Evolutionary conservation across 2,329 filamentous ascomycete genomes (phyloP), one percentile per base, ranked within the genome.

Genomic region (Sporothrix brasiliensis): DNA sequence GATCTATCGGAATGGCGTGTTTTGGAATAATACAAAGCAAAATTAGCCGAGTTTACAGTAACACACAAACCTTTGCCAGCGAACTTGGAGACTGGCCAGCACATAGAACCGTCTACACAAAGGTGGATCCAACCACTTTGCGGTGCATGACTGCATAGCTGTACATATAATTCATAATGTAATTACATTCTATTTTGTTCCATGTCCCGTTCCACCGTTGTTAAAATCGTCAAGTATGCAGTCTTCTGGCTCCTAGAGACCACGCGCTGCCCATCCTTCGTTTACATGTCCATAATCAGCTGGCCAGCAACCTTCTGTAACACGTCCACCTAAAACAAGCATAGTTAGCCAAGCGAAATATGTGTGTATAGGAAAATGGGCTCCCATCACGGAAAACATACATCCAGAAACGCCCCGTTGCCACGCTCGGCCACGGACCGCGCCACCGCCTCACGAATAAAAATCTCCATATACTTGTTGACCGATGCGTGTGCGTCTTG

Each of bases 391-490:
- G 16, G 49, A 21, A n/a, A 19, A 65, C 86, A 79, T 74, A 93
- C 90, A 87, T 95, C 92, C 49, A 94, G 78, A 77, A 94, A 93
- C 4, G 87, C 89, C 71, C 87, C 84, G 19, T 70, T 72, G 44
- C 83, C 83, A 77, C 90, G 89, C 82, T 92, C 91, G 71, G 89
- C 88, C 11, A 89, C 87, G 52, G 92, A 89, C 77, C 94, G 82
- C 19, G 93, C 92, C 77, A 98, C 89, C 0, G 93, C 92, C 81
- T 98, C 94, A 73, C 91, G 86, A 68, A 97, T 91, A 80, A 97
- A 98, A 0, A 94, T 88, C 79, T 97, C 93, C 79, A 97, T 86
- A 78, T 98, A 98, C 80, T 91, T 93, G 16, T 89, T 91, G 71
- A 94, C 86, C 1, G 93, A 87, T 7, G 83, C 85, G 78, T 94